Base-by-base conservation (phyloP, 768 basidiomycete species). In the Leucocoprinus sp. region DNA sequence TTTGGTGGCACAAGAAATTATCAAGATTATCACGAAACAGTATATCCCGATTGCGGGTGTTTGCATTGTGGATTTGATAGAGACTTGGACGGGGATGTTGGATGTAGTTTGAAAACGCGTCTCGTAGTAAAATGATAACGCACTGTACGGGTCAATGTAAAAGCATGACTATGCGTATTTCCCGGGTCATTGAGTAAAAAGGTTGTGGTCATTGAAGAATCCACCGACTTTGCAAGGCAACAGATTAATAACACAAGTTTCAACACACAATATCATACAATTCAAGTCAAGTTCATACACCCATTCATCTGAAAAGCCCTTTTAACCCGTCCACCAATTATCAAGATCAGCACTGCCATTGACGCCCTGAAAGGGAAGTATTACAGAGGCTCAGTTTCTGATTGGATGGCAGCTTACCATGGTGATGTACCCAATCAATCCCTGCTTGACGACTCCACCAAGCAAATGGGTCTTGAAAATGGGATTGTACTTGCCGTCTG, bases 11-110 rank as follows among this genome's bases (percentile, higher is more conserved):
- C 96, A 99, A 55, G 96, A 99, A 60, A 81, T 82, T 5, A 98
- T 98, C 72, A 98, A 99, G 74, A 74, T 98, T 65, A 84, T 95
- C 56, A 99, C 95, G 47, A 82, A 80, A 56, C 96, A 99, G 63
- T 99, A 99, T 59, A 75, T 93, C 11, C 93, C 96, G 6, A 75
- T 95, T 51, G 78, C 84, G 50, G 88, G 90, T 11, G 84, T 83
- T 52, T 88, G 85, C 54, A 72, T 90, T 18, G 68, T 95, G 38
- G 93, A 98, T 64, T 72, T 96, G 50, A 72, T 90, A 22, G 84
- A 84, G 42, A 80, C 79, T 15, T 83, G 78, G 80, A 87, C 86
- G 4, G 84, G 82, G 9, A 62, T 82, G 11, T 59, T 74, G 14
- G 68, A 34, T 11, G 14, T 8, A 31, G 31, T 28, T n/a, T n/a